phyloP scores from a whole-genome alignment of 345 rosid genomes.

The Brassica rapa region DNA sequence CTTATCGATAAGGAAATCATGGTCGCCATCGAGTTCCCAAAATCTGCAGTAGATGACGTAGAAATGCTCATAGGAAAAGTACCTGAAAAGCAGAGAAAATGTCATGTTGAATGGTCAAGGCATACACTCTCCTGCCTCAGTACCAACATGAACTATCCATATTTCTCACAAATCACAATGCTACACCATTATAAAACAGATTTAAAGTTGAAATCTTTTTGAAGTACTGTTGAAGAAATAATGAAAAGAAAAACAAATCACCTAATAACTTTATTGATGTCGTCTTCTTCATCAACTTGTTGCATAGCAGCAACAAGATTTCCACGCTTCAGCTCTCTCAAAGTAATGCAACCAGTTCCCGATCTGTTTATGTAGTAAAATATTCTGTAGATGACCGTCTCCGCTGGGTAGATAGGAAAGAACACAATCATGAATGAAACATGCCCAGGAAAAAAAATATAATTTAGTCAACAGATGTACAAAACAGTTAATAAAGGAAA shows the following conservation, averaged over 20 bases:
- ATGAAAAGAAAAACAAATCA: slow-evolving; percentile 32
- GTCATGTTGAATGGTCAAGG: slow-evolving; percentile 9
- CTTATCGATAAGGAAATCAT: slow-evolving; percentile 77
- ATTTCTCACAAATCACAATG: background rate
- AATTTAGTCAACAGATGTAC: slow-evolving; percentile 23
- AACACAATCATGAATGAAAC: slow-evolving; percentile 28
- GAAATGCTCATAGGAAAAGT: slow-evolving; percentile 92
- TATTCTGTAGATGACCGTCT: slow-evolving; percentile 95
- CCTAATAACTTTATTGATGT: slow-evolving; percentile 90
- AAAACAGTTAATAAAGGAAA: background rate
- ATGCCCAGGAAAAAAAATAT: slow-evolving; percentile 20
- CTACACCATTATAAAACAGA: background rate
- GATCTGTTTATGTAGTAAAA: slow-evolving; percentile 86
- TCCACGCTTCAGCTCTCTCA: slow-evolving; percentile 91
- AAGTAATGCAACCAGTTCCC: slow-evolving; percentile 79
- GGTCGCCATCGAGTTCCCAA: slow-evolving; percentile 84
- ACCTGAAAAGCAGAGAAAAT: slow-evolving; percentile 50
- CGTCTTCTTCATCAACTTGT: slow-evolving; percentile 90
- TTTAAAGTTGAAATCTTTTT: background rate
- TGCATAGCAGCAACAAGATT: slow-evolving; percentile 80
- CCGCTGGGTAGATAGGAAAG: slow-evolving; percentile 60
- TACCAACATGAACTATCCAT: slow-evolving; percentile 6
- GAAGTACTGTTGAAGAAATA: background rate
- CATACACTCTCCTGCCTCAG: background rate
- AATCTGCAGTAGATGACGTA: slow-evolving; percentile 85